Evolutionary conservation across 768 basidiomycete genomes (phyloP), one percentile per base, ranked within the genome.

Genomic region (Boletellus emodensis): DNA sequence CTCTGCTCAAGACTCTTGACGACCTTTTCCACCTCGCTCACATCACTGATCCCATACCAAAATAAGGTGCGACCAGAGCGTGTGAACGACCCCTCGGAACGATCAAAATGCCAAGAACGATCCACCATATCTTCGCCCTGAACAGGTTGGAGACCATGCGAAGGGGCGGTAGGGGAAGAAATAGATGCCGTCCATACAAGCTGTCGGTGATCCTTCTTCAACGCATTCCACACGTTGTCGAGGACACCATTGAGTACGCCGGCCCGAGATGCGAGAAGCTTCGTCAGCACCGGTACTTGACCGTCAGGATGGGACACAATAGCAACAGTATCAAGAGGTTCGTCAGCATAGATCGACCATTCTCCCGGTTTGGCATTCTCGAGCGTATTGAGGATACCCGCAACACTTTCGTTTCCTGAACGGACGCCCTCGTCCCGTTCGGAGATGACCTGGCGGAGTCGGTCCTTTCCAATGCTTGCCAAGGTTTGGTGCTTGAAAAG

Each of bases 101-200:
- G 84, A 75, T 99, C 95, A 61, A 97, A 99, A 73, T 99, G 95
- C 96, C 96, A 99, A 4, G 87, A 81, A 36, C 94, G 84, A 71
- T 96, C 94, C 43, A 64, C 56, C 49, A 63, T 64, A 72, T 98
- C 95, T 66, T 98, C 95, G 57, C 97, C 94, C 30, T 57, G 63
- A 37, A 54, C 44, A 26, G 52, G 46, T 0, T 60, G 53, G 22
- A 41, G 36, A 24, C 30, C 8, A 32, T 44, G 22, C 6, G 28
- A 49, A 6, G 53, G 49, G 17, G 52, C 44, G 12, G 51, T 37
- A 42, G 53, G 55, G 6, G 57, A 8, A 13, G 63, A 52, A 4
- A 85, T 85, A 58, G 87, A 88, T 0, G 92, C 87, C n/a, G 94
- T 97, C 96, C 96, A 98, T 79, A 99, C 96, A 36, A 99, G 79